A percentile compares a stretch with the other conserved stretches of the same genome.
Conservation (phyloP, 306 rosid genomes). For the Fragaria iinumae region DNA sequence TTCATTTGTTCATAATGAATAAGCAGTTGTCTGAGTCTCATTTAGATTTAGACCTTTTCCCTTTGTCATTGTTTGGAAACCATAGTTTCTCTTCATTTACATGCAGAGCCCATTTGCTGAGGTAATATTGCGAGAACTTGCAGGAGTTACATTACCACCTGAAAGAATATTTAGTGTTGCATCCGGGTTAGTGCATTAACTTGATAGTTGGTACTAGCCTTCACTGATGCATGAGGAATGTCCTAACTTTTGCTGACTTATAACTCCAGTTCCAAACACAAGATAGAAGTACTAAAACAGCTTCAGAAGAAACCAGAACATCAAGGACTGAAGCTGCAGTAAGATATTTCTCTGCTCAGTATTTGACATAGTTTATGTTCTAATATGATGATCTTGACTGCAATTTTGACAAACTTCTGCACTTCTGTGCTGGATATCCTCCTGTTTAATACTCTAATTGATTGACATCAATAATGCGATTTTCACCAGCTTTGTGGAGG, state of each 20-base stretch:
- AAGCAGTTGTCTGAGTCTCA: background rate
- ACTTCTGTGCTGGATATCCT: background rate
- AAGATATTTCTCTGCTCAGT: constrained; percentile 28
- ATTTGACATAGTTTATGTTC: constrained; percentile 1
- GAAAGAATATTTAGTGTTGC: constrained; percentile 79
- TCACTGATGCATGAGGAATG: background rate
- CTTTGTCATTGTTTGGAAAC: constrained; percentile 2
- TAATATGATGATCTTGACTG: background rate
- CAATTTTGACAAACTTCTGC: background rate
- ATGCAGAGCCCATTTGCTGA: constrained; percentile 72
- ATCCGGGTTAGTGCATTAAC: constrained; percentile 55
- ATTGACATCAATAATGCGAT: constrained; percentile 20
- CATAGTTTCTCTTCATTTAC: too few relatives aligned
- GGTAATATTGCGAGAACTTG: constrained; percentile 72
- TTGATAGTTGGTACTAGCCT: background rate
- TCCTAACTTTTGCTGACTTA: constrained; percentile 1
- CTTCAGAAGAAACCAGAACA: constrained; percentile 56
- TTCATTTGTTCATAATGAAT: background rate
- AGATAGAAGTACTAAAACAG: constrained; percentile 75
- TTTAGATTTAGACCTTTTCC: background rate
- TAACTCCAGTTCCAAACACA: constrained; percentile 47
- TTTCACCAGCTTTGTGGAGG: constrained; percentile 79
- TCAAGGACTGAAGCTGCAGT: constrained; percentile 77
- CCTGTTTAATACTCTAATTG: background rate
- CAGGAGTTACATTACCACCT: constrained; percentile 64